These are phyloP conservation scores for Ophiosphaerella korrae DNA, from an alignment of 2,329 filamentous ascomycete genomes.

Conservation along the genomic window DNA sequence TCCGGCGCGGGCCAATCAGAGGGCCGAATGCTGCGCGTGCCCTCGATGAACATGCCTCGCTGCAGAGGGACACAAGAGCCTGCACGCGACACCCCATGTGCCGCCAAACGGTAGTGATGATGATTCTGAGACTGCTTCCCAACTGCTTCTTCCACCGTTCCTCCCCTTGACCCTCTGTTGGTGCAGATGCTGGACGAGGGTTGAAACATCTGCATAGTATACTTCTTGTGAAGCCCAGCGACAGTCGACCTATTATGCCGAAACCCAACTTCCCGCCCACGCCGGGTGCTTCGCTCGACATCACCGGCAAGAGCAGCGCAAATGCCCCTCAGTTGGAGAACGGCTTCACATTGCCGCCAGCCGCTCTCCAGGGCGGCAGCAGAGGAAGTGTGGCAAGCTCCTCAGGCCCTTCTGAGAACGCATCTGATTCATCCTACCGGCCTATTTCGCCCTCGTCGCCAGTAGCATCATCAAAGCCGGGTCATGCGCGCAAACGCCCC, in stretches of 20 bases:
- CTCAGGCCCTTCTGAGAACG: slow-evolving; percentile 53
- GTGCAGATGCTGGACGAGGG: slow-evolving; percentile 10
- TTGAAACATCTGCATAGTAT: background rate
- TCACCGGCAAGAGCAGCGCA: slow-evolving; percentile 71
- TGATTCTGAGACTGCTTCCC: slow-evolving; percentile 16
- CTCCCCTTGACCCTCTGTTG: background rate
- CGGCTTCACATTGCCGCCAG: slow-evolving; percentile 76
- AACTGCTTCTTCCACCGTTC: slow-evolving; percentile 9
- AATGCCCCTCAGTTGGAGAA: slow-evolving; percentile 67
- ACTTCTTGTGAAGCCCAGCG: slow-evolving; percentile 18
- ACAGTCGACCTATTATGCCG: slow-evolving; percentile 60
- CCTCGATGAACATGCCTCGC: slow-evolving; percentile 8
- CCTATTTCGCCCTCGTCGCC: slow-evolving; percentile 51
- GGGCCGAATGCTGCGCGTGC: slow-evolving; percentile 16
- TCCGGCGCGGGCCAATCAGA: slow-evolving; percentile 25
- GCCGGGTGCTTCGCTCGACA: slow-evolving; percentile 79
- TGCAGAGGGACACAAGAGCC: slow-evolving; percentile 30
- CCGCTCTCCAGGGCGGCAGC: slow-evolving; percentile 61
- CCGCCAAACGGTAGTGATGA: slow-evolving; percentile 16
- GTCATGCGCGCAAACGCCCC: slow-evolving; percentile 39
- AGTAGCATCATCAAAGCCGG: slow-evolving; percentile 36
- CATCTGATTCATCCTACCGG: slow-evolving; percentile 59
- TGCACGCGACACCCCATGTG: slow-evolving; percentile 32
- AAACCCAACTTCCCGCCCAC: slow-evolving; percentile 72
- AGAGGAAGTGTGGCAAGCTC: slow-evolving; percentile 53